Conservation (phyloP, 768 basidiomycete genomes). For the Boletus reticulatus region DNA sequence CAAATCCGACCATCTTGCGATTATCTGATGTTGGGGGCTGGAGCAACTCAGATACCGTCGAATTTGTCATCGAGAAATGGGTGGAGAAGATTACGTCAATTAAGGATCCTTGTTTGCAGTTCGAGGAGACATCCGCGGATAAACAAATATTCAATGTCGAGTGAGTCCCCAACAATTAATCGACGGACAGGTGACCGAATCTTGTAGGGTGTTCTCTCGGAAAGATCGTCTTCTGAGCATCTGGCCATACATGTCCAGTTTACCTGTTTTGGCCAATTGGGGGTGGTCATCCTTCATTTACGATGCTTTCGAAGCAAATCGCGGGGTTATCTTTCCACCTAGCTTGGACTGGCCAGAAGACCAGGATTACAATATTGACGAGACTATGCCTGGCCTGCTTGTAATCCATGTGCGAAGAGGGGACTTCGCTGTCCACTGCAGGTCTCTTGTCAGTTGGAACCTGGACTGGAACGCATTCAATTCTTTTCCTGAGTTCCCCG, state of each 20-base stretch:
- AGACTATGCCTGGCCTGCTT: constrained; percentile 35
- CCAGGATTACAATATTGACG: neutral
- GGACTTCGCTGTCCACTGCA: constrained; percentile 46
- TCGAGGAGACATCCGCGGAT: constrained; percentile 22
- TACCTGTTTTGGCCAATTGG: constrained; percentile 35
- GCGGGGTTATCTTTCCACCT: constrained; percentile 16
- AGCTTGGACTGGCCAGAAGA: constrained; percentile 7
- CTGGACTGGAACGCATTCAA: constrained; percentile 45
- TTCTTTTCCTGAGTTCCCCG: constrained; percentile 36
- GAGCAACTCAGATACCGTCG: constrained; percentile 23
- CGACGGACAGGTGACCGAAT: neutral
- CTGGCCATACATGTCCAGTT: constrained; percentile 32
- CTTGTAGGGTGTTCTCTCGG: constrained; percentile 29
- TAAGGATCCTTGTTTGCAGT: constrained; percentile 39
- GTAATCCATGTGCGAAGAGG: constrained; percentile 51
- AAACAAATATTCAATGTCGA: constrained; percentile 15
- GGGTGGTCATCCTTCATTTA: constrained; percentile 35
- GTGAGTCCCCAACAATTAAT: constrained; percentile 7
- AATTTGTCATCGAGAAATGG: constrained; percentile 36
- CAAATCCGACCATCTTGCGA: constrained; percentile 32
- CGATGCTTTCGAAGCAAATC: constrained; percentile 24
- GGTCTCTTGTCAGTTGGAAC: constrained; percentile 31
- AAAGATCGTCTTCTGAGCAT: constrained; percentile 31
- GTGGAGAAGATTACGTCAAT: constrained; percentile 30
- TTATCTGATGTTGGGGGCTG: constrained; percentile 24